These are phyloP conservation scores for Eucalyptus sideroxylon DNA, from an alignment of 345 rosid species.

Conservation along the genomic window DNA sequence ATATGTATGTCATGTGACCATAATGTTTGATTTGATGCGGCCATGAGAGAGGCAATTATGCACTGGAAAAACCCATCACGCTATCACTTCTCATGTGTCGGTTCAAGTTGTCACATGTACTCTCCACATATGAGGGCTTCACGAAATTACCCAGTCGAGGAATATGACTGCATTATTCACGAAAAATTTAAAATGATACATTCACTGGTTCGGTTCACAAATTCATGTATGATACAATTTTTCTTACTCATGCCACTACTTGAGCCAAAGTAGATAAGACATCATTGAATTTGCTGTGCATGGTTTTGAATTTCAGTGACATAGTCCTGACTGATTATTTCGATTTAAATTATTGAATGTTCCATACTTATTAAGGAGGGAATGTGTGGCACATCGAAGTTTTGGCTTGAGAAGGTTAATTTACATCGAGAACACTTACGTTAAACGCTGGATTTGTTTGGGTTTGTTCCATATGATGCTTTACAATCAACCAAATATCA, in stretches of 20 bases:
- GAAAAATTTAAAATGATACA: not conserved
- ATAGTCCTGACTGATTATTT: not conserved
- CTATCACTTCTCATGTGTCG: not conserved
- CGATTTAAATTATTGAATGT: not conserved
- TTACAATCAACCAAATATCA: not conserved
- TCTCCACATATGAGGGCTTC: not conserved
- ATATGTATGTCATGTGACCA: not conserved
- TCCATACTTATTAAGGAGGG: not conserved
- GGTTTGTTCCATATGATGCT: not conserved
- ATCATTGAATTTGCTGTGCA: not conserved
- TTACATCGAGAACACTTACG: not conserved
- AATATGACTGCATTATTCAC: not conserved
- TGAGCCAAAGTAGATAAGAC: not conserved
- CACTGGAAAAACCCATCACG: not conserved
- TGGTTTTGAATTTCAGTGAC: not conserved
- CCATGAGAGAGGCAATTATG: not conserved
- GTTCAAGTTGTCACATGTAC: not conserved
- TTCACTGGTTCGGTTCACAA: not conserved
- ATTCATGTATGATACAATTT: not conserved
- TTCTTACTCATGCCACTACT: not conserved
- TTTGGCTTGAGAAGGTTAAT: not conserved
- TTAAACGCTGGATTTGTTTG: not conserved
- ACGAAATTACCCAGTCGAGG: not conserved
- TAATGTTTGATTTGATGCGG: not conserved
- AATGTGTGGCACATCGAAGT: not conserved